Evolutionary conservation across 345 rosid species (phyloP).

Genomic region (Eucalyptus curtisii): DNA sequence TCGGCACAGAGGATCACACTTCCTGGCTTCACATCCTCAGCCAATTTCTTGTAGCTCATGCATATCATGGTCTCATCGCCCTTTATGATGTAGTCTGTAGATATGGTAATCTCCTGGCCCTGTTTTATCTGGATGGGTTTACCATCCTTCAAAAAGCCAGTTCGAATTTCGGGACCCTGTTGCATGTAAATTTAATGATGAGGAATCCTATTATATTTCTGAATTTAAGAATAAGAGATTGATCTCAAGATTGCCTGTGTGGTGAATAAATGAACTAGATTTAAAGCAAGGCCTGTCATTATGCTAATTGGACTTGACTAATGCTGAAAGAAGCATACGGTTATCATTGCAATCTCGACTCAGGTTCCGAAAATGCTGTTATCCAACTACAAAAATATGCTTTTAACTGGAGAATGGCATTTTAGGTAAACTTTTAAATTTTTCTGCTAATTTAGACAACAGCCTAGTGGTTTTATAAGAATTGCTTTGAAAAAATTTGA

Average conservation of each 20-base stretch:
- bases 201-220: background rate
- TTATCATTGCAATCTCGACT: background rate
- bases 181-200: background rate
- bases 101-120: conserved; percentile 77
- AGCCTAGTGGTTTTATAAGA: background rate
- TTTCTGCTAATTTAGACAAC: background rate
- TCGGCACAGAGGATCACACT: conserved; percentile 90
- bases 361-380: background rate
- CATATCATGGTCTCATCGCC: conserved; percentile 65
- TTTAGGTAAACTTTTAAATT: background rate
- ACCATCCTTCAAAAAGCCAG: conserved; percentile 64
- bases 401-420: background rate
- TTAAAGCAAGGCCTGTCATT: background rate
- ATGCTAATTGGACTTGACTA: background rate
- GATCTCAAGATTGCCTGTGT: background rate
- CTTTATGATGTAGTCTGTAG: conserved; percentile 67
- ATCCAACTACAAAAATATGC: background rate
- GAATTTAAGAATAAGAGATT: background rate
- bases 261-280: background rate
- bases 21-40: conserved; percentile 80
- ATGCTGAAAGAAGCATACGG: background rate
- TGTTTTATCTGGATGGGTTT: conserved; percentile 55
- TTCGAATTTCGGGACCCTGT: conserved; percentile 81
- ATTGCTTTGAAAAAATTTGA: background rate
- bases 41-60: conserved; percentile 94